These are phyloP conservation scores for Leishmania gerbilli DNA, from an alignment of 208 protist genomes.

Conservation along the genomic window DNA sequence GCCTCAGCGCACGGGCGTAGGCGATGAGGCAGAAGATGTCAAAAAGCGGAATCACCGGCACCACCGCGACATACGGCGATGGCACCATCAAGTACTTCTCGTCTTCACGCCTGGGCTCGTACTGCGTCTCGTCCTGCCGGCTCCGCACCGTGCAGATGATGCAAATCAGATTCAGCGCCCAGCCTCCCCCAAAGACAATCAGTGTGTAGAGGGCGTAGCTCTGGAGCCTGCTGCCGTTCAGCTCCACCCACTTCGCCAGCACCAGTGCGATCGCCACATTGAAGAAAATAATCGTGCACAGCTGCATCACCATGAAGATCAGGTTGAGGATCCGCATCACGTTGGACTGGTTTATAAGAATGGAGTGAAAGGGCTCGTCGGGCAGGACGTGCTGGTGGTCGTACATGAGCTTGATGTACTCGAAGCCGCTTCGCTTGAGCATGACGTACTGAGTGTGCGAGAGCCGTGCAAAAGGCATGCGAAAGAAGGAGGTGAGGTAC, in stretches of 20 bases:
- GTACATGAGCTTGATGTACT: slow-evolving; percentile 76
- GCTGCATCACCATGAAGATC: slow-evolving; percentile 48
- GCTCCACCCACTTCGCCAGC: slow-evolving; percentile 48
- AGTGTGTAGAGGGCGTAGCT: slow-evolving; percentile 67
- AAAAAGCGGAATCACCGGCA: slow-evolving; percentile 75
- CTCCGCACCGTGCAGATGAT: slow-evolving; percentile 65
- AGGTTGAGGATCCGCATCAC: slow-evolving; percentile 44
- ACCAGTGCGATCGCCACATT: slow-evolving; percentile 43
- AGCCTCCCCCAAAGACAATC: slow-evolving; percentile 68
- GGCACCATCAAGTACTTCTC: slow-evolving; percentile 40
- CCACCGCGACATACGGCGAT: slow-evolving; percentile 60
- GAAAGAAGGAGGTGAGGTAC: slow-evolving; percentile 67
- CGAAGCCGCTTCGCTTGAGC: slow-evolving; percentile 77
- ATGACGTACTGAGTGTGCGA: slow-evolving; percentile 51
- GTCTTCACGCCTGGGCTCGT: slow-evolving; percentile 28
- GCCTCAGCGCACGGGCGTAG: slow-evolving; percentile 38
- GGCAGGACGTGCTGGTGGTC: slow-evolving; percentile 71
- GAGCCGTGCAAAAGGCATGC: slow-evolving; percentile 61
- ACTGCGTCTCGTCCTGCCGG: slow-evolving; percentile 45
- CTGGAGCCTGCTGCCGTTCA: slow-evolving; percentile 17
- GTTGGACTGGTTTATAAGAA: slow-evolving; percentile 45
- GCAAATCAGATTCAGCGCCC: slow-evolving; percentile 62
- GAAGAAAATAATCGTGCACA: slow-evolving; percentile 33
- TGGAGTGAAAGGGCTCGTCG: slow-evolving; percentile 37
- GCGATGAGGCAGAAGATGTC: slow-evolving; percentile 57